Percentiles rank a stretch among this genome's conserved stretches.
Conservation (phyloP, 768 basidiomycete species). For the Suillus bovinus region DNA sequence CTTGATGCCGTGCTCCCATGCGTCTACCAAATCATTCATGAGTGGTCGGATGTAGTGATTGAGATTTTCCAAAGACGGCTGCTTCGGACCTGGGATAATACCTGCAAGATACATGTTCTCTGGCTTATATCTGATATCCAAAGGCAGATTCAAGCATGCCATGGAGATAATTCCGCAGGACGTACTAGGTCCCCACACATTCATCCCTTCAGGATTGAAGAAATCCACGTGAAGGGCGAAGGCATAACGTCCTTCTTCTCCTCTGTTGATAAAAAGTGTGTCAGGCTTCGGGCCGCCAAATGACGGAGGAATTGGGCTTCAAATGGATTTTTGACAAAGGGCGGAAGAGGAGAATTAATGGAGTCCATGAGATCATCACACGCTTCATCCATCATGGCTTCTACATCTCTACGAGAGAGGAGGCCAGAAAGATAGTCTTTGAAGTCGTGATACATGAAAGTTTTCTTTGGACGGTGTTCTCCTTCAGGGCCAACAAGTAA, state of each 20-base stretch:
- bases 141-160: conserved; percentile 20
- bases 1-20: conserved; percentile 19
- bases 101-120: too few relatives aligned
- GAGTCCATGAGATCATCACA: background rate
- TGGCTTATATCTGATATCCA: too few relatives aligned
- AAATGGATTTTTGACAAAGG: conserved; percentile 6
- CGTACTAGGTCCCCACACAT: conserved; percentile 23
- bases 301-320: background rate
- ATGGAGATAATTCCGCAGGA: conserved; percentile 30
- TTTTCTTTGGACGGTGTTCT: background rate
- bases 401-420: background rate
- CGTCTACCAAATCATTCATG: conserved; percentile 13
- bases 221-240: conserved; percentile 27
- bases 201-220: conserved; percentile 18
- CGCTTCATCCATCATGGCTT: background rate
- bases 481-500: background rate
- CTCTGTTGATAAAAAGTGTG: background rate
- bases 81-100: conserved; percentile 22
- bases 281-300: background rate
- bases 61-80: conserved; percentile 20
- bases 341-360: background rate
- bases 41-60: conserved; percentile 20
- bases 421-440: conserved; percentile 2
- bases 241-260: conserved; percentile 25
- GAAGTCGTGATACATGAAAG: conserved; percentile 7